Percentiles rank a stretch among this genome's conserved stretches.
Conservation (phyloP, 306 rosid species). For the Quercus alba region DNA sequence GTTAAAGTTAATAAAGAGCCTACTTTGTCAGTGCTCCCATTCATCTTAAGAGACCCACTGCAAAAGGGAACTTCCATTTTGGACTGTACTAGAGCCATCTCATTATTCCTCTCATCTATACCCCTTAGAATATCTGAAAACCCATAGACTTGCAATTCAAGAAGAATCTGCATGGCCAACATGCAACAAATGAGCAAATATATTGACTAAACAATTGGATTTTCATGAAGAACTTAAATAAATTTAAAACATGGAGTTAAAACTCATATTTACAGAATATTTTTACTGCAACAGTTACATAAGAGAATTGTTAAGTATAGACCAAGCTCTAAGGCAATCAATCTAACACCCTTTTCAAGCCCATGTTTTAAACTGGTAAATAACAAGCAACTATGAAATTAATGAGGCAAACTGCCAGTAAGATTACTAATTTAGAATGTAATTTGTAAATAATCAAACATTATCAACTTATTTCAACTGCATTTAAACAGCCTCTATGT, state of each 20-base stretch:
- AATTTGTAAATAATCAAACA: no score
- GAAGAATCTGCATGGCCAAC: constrained; percentile 54
- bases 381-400: no score
- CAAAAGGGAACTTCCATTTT: constrained; percentile 36
- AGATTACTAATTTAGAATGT: no score
- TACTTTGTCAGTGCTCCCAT: constrained; percentile 47
- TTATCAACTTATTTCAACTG: no score
- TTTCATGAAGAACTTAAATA: neutral
- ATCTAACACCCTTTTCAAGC: no score
- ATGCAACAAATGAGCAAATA: constrained; percentile 11
- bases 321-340: neutral
- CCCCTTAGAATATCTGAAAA: constrained; percentile 39
- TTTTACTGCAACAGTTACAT: neutral
- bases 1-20: constrained; percentile 22
- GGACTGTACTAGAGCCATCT: constrained; percentile 37
- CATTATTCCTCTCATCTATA: constrained; percentile 32
- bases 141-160: constrained; percentile 75
- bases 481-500: no score
- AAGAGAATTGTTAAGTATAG: neutral
- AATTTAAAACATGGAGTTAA: constrained; percentile 13
- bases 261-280: neutral
- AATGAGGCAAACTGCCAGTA: no score
- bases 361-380: no score
- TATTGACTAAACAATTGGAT: constrained; percentile 9
- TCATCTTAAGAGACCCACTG: constrained; percentile 34